Evolutionary conservation across 441 rosid genomes (phyloP), one percentile per base, ranked within the genome.

Genomic region (Gossypium laxum): DNA sequence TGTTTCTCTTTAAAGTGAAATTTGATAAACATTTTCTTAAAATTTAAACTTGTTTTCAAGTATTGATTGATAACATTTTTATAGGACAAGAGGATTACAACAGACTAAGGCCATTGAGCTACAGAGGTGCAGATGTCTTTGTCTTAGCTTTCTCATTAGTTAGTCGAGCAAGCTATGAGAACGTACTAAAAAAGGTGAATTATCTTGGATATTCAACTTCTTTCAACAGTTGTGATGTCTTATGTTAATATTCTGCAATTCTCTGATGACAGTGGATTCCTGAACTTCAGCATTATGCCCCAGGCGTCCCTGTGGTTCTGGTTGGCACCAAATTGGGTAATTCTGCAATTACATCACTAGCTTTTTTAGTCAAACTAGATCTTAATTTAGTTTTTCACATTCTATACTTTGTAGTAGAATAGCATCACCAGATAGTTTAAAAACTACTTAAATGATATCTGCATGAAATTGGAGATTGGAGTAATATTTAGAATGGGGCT

Each of bases 21-120:
- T 47, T 45, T 18, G 72, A 68, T 18, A 56, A 61, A 14, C 5
- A 3, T 62, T 32, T 24, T 26, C 18, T 24, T 66, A 41, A 17
- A 51, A 12, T 5, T 24, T 69, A 43, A 14, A 12, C 58, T 47
- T 77, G 52, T 64, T 79, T 32, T 10, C 2, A 65, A 74, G 51
- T 67, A 77, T 57, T 5, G 10, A 65, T 38, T 52, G 66, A 64
- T 24, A 38, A 38, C 43, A 38, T 66, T 72, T 72, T 74, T 56
- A 38, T 75, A 93, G 98, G 98, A 43, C 98, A 93, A 82, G 97
- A 93, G 78, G 98, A 93, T 76, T 93, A 91, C 84, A 93, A 90
- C 70, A 87, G 98, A 71, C 74, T 93, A 77, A 86, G 98, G 83
- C 98, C 98, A 51, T 83, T 93, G 81, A 93, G 98, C 82, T 93